Percentiles rank a stretch among this genome's conserved stretches.
These are phyloP conservation scores for Vigna mungo DNA, from an alignment of 306 rosid species.

Conservation along the genomic window DNA sequence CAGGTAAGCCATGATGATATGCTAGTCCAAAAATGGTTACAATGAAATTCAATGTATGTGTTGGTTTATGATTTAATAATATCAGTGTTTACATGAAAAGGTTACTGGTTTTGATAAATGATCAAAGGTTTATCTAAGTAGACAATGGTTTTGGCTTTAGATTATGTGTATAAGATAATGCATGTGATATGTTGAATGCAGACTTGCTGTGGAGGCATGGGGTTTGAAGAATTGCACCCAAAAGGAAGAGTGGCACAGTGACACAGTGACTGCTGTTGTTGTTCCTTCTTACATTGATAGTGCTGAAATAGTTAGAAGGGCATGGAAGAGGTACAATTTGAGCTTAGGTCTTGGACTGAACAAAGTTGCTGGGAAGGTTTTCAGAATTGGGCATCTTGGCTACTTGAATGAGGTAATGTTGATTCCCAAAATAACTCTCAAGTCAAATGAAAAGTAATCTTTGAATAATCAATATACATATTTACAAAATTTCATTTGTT, in stretches of 20 bases:
- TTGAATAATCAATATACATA: not conserved
- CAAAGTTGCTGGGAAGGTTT: conserved; percentile 96
- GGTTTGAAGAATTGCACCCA: conserved; percentile 99
- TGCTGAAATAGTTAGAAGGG: conserved; percentile 86
- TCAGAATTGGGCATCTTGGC: conserved; percentile 99
- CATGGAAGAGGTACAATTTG: conserved; percentile 92
- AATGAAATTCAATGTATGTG: not conserved
- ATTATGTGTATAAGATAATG: not conserved
- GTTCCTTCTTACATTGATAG: conserved; percentile 93
- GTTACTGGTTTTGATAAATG: not conserved
- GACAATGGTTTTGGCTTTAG: conserved; percentile 6
- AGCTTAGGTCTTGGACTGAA: conserved; percentile 96
- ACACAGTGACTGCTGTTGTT: conserved; percentile 92
- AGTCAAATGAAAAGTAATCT: conserved; percentile 3
- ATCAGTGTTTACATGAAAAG: not conserved
- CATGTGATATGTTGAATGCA: conserved; percentile 47
- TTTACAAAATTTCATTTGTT: not conserved
- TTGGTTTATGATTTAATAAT: not conserved
- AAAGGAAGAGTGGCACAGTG: conserved; percentile 92
- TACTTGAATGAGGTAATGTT: conserved; percentile 85
- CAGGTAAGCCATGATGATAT: conserved; percentile 56
- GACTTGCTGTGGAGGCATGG: conserved; percentile 99
- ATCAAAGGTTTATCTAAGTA: conserved; percentile 35
- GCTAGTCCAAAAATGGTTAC: not conserved
- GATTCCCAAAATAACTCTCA: not conserved